Base-by-base conservation (phyloP, 2,329 filamentous ascomycete species). In the Xylariales sp. region DNA sequence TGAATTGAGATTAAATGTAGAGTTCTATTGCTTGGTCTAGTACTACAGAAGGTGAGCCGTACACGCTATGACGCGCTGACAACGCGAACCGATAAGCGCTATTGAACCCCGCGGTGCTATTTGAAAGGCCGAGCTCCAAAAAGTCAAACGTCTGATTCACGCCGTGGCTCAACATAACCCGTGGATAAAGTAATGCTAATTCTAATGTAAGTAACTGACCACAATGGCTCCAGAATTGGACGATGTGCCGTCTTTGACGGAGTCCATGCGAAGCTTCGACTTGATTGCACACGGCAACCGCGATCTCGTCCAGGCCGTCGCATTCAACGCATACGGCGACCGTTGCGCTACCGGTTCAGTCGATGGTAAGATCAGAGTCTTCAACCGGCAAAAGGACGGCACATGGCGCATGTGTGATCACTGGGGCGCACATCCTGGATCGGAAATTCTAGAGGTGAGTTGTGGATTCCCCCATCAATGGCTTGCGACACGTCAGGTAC, bases 261-360 rank as follows among this genome's bases (percentile, higher is more conserved):
- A 73, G 46, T 72, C 75, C 47, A 68, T 65, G 53, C 60, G 67
- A 19, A 61, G 63, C 34, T 76, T 80, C 50, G 73, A 78, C 45
- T 79, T 86, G 52, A 76, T 88, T 54, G 77, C 82, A 46, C 82
- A 88, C 60, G 83, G 83, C 52, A 85, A 90, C 64, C 78, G 81
- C 55, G 86, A 94, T 60, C 74, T 93, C 32, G 86, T 94, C 38
- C 82, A 90, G 50, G 84, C 88, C 42, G 82, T 91, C 46, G 84
- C 88, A 51, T 95, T 94, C 74, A 96, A 96, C 64, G 83, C 82
- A 51, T 95, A 95, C 62, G 91, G 90, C 53, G 90, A 88, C 55
- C 86, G 90, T 52, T 90, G 91, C 71, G 86, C 90, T 31, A 93
- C 89, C 3, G 89, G 88, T 24, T 93, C 88, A 14, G 87, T 91